Conservation (phyloP, 306 rosid species). For the Fagus sylvatica region DNA sequence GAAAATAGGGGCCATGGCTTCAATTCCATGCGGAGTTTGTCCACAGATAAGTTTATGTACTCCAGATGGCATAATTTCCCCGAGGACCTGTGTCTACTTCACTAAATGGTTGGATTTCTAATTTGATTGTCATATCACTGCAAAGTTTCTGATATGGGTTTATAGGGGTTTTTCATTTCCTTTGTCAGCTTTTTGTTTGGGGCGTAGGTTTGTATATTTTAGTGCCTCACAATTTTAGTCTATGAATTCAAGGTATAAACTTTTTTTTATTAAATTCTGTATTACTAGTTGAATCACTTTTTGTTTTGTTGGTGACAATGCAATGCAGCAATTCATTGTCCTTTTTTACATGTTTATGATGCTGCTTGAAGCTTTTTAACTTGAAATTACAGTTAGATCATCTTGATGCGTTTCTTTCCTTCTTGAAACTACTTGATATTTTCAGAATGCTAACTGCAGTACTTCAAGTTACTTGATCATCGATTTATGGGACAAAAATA, state of each 20-base stretch:
- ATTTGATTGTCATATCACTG: neutral
- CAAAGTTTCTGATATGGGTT: neutral
- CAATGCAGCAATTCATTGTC: too few species aligned
- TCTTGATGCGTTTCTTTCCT: too few species aligned
- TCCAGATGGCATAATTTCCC: constrained; percentile 66
- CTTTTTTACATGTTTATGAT: too few species aligned
- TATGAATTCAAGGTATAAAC: neutral
- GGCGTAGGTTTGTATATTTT: neutral
- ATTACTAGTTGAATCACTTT: too few species aligned
- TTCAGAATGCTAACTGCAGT: too few species aligned
- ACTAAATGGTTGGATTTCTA: constrained; percentile 72
- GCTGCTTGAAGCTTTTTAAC: too few species aligned
- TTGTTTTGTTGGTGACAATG: too few species aligned
- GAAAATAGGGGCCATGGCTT: constrained; percentile 49
- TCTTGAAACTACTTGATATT: too few species aligned
- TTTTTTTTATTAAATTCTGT: too few species aligned
- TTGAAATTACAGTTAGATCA: too few species aligned
- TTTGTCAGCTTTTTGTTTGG: neutral
- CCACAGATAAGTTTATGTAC: constrained; percentile 59
- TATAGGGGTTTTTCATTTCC: neutral
- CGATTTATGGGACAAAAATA: too few species aligned
- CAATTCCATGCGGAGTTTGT: constrained; percentile 81
- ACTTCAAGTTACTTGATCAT: too few species aligned
- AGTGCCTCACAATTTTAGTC: neutral
- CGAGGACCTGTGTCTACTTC: constrained; percentile 59